phyloP scores from a whole-genome alignment of 169 alveolate genomes.

The Plasmodium billcollinsi region DNA sequence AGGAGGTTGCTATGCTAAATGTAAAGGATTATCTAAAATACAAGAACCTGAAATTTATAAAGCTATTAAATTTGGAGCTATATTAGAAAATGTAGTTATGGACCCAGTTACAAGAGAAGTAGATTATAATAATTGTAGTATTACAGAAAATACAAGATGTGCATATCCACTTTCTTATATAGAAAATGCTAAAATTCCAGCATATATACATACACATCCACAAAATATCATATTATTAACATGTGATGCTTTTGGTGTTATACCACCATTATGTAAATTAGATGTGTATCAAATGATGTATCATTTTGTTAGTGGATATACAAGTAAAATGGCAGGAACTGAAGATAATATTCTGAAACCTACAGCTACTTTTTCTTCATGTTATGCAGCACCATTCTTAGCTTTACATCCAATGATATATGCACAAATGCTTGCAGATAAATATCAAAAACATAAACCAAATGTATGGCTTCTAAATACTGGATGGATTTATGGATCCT shows the following conservation, averaged over 20 bases:
- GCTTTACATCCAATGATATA: slow-evolving; percentile 95
- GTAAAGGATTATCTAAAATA: slow-evolving; percentile 90
- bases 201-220: slow-evolving; percentile 94
- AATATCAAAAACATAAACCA: slow-evolving; percentile 82
- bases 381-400: slow-evolving; percentile 97
- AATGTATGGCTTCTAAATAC: slow-evolving; percentile 95
- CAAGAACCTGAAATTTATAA: slow-evolving; percentile 97
- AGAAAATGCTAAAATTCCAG: slow-evolving; percentile 95
- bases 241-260: slow-evolving; percentile 97
- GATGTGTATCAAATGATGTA: slow-evolving; percentile 93
- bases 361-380: slow-evolving; percentile 96
- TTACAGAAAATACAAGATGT: slow-evolving; percentile 95
- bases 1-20: slow-evolving; percentile 98
- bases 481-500: slow-evolving; percentile 96
- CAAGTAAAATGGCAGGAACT: slow-evolving; percentile 96
- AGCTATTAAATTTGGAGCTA: slow-evolving; percentile 93
- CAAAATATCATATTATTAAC: slow-evolving; percentile 94
- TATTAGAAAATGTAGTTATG: slow-evolving; percentile 93
- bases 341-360: slow-evolving; percentile 95
- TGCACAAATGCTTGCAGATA: slow-evolving; percentile 89
- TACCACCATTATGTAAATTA: slow-evolving; percentile 95
- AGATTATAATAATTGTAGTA: slow-evolving; percentile 91
- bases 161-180: slow-evolving; percentile 95
- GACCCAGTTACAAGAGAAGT: slow-evolving; percentile 90
- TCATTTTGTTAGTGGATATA: slow-evolving; percentile 97